Percentiles rank a stretch among this genome's conserved stretches.
Evolutionary conservation across 306 rosid genomes (phyloP).

Genomic region (Quillaja saponaria): DNA sequence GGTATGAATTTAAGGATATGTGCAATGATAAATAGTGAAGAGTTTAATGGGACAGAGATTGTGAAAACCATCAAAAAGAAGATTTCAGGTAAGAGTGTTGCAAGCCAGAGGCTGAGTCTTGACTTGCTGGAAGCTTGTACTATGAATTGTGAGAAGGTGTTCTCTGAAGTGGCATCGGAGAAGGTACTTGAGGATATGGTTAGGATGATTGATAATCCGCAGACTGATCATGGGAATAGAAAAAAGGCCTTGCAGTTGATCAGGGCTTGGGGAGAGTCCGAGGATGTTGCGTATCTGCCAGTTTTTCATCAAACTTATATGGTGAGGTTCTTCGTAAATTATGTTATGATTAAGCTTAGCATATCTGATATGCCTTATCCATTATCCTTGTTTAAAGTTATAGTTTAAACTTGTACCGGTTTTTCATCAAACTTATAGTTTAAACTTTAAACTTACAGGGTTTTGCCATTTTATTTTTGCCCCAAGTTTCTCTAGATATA

Average conservation of each 20-base stretch:
- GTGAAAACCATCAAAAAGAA: conserved; percentile 66
- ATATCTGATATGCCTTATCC: background rate
- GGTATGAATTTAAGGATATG: conserved; percentile 75
- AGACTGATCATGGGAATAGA: conserved; percentile 34
- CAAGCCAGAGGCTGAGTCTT: conserved; percentile 57
- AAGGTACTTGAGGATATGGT: conserved; percentile 70
- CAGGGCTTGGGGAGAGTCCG: conserved; percentile 82
- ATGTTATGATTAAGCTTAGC: background rate
- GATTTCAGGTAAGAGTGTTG: conserved; percentile 43
- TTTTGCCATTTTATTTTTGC: background rate
- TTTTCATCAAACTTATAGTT: too few relatives aligned
- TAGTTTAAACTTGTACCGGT: background rate
- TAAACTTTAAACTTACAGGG: too few relatives aligned
- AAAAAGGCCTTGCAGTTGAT: conserved; percentile 59
- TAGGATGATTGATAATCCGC: conserved; percentile 50
- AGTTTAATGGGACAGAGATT: conserved; percentile 59
- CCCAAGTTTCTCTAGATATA: background rate
- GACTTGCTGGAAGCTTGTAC: conserved; percentile 71
- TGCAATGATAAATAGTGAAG: conserved; percentile 58
- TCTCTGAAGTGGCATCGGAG: conserved; percentile 80
- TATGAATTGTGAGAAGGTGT: conserved; percentile 79
- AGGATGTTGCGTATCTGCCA: conserved; percentile 77
- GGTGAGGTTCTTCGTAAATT: conserved; percentile 36
- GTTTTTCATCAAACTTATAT: conserved; percentile 72
- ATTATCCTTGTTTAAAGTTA: background rate